Conservation (phyloP, 257 asterid species). For the Perilla frutescens region DNA sequence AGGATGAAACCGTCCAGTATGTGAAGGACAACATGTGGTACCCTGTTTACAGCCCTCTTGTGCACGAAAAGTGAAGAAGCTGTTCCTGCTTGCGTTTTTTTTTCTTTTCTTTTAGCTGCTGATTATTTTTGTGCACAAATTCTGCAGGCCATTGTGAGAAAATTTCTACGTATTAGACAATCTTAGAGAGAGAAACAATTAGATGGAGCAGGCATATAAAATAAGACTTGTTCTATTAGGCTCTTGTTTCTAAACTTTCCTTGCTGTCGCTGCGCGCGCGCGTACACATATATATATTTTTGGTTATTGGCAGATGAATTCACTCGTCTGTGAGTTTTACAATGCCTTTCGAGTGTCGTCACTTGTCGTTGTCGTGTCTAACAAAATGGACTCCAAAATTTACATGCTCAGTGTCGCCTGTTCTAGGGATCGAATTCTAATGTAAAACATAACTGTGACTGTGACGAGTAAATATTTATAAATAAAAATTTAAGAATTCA, state of each 20-base stretch:
- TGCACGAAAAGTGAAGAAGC: conserved; percentile 87
- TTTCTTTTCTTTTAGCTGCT: too few species aligned
- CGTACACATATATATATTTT: not conserved
- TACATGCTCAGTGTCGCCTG: not conserved
- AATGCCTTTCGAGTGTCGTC: too few species aligned
- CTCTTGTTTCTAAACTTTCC: not conserved
- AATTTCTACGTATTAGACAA: conserved; percentile 29
- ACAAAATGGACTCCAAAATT: too few species aligned
- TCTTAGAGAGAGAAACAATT: conserved; percentile 7
- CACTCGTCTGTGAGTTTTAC: too few species aligned
- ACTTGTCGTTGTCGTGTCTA: too few species aligned
- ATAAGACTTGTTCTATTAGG: conserved; percentile 2
- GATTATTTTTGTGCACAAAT: conserved; percentile 33
- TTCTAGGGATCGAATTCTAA: too few species aligned
- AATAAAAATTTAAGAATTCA: not conserved
- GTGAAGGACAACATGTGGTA: conserved; percentile 88
- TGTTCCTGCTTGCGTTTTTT: not conserved
- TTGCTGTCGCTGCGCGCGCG: not conserved
- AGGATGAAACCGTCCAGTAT: conserved; percentile 72
- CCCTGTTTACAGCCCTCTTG: conserved; percentile 94
- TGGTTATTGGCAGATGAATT: conserved; percentile 1
- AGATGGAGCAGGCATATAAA: conserved; percentile 28
- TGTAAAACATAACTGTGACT: too few species aligned
- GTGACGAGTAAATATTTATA: too few species aligned
- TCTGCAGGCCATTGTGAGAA: conserved; percentile 39